A percentile compares a stretch with the other conserved stretches of the same genome.
phyloP scores from a whole-genome alignment of 306 rosid species.

The Urtica urens region DNA sequence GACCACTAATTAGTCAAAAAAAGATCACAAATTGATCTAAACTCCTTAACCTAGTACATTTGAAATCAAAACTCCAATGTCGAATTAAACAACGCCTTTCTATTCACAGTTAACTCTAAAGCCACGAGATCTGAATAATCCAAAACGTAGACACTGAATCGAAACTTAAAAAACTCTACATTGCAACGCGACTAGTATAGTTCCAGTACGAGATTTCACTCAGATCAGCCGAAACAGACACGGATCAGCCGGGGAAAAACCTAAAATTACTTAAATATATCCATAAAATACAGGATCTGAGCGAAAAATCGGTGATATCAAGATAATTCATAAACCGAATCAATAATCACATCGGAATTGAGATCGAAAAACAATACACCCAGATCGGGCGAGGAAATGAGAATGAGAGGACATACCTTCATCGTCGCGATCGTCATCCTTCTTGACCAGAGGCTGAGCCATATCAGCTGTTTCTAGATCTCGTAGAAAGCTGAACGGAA shows the following conservation, averaged over 20 bases:
- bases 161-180: slow-evolving; percentile 20
- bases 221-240: slow-evolving; percentile 22
- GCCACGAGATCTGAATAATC: slow-evolving; percentile 24
- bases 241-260: slow-evolving; percentile 18
- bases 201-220: slow-evolving; percentile 7
- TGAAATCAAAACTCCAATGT: too few species aligned
- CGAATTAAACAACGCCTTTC: slow-evolving; percentile 4
- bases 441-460: slow-evolving; percentile 97
- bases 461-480: slow-evolving; percentile 37
- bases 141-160: slow-evolving; percentile 14
- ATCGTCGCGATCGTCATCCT: slow-evolving; percentile 98
- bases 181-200: slow-evolving; percentile 4
- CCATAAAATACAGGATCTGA: slow-evolving; percentile 8
- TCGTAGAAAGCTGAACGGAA: slow-evolving; percentile 17
- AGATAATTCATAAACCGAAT: slow-evolving; percentile 6
- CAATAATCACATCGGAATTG: slow-evolving; percentile 5
- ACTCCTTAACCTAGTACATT: too few species aligned
- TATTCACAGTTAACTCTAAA: background rate
- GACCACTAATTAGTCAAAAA: too few species aligned
- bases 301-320: slow-evolving; percentile 39
- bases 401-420: slow-evolving; percentile 56
- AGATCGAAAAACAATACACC: slow-evolving; percentile 14
- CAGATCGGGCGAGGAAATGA: slow-evolving; percentile 18
- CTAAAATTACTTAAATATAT: slow-evolving; percentile 23
- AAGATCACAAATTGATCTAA: too few species aligned